phyloP scores from a whole-genome alignment of 345 rosid species.

The Aquilaria yunnanensis region DNA sequence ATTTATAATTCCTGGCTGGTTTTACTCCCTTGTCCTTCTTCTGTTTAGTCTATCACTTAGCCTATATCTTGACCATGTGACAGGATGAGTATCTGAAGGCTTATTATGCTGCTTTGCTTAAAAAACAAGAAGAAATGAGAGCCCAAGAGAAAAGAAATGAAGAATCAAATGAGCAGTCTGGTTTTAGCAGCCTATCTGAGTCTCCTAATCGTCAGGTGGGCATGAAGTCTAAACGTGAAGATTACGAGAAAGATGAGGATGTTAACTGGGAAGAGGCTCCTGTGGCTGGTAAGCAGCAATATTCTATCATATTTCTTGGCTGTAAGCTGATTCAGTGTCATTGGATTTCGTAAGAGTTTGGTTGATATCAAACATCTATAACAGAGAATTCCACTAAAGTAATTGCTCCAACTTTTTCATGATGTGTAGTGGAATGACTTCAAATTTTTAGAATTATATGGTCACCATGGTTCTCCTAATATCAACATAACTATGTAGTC shows the following conservation, averaged over 20 bases:
- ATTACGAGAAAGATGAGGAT: conserved; percentile 57
- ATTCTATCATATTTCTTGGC: neutral
- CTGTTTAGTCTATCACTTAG: neutral
- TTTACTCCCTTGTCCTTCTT: neutral
- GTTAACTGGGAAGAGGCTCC: conserved; percentile 66
- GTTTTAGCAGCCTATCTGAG: conserved; percentile 24
- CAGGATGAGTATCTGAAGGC: conserved; percentile 88
- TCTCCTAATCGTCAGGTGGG: conserved; percentile 64
- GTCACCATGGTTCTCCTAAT: too few species aligned
- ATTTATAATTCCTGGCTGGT: neutral
- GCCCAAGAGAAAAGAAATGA: conserved; percentile 41
- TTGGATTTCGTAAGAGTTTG: neutral
- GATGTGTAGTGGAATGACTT: too few species aligned
- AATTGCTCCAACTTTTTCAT: too few species aligned
- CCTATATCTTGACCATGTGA: conserved; percentile 5
- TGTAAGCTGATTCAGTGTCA: neutral
- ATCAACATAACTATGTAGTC: too few species aligned
- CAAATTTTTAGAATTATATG: too few species aligned
- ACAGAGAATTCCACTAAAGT: too few species aligned
- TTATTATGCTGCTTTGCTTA: conserved; percentile 56
- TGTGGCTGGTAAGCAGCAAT: conserved; percentile 36
- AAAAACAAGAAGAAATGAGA: conserved; percentile 55
- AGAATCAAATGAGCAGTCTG: conserved; percentile 17
- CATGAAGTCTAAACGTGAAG: conserved; percentile 69
- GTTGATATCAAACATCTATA: neutral